Evolutionary conservation across 2,329 filamentous ascomycete species (phyloP), one percentile per base, ranked within the genome.

Genomic region (Xylaria sp.): DNA sequence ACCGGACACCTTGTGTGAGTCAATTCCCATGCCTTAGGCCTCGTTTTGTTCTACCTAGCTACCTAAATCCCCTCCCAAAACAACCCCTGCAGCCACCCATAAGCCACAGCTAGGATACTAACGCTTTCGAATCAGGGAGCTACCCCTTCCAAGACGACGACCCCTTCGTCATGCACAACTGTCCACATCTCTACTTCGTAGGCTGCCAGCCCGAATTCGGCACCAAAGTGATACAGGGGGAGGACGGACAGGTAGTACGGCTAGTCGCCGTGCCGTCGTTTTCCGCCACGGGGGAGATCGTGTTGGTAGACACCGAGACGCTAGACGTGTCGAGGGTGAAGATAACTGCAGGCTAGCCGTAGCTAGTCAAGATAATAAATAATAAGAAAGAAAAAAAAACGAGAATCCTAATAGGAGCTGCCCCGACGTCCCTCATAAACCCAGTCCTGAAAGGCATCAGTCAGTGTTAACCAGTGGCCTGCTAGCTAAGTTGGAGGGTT

Each of bases 61-160:
- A 25, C 17, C 17, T 15, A n/a, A n/a, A n/a, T 17, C n/a, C 8
- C 21, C 17, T 17, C n/a, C n/a, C n/a, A n/a, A n/a, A n/a, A n/a
- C n/a, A n/a, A n/a, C n/a, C n/a, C n/a, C n/a, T n/a, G n/a, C n/a
- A 23, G 46, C 13, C 43, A 17, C 25, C 27, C 10, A 6, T 4
- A 17, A 2, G 21, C 6, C 11, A 37, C 33, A 44, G 10, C 3
- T 2, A 47, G 9, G 19, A 29, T 52, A 40, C 43, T 56, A 57
- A 64, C 41, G 8, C 19, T 40, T n/a, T 13, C 29, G 5, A 25
- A n/a, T 41, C 2, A 93, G 92, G 92, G 91, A 93, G 91, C 72
- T 99, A 98, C 73, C 95, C 95, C 0, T 99, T 97, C 77, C 93
- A 98, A 76, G 91, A 95, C 17, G 86, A 92, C 51, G 96, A 99